These are phyloP conservation scores for Capsicum rhomboideum DNA, from an alignment of 257 asterid genomes.

Conservation along the genomic window DNA sequence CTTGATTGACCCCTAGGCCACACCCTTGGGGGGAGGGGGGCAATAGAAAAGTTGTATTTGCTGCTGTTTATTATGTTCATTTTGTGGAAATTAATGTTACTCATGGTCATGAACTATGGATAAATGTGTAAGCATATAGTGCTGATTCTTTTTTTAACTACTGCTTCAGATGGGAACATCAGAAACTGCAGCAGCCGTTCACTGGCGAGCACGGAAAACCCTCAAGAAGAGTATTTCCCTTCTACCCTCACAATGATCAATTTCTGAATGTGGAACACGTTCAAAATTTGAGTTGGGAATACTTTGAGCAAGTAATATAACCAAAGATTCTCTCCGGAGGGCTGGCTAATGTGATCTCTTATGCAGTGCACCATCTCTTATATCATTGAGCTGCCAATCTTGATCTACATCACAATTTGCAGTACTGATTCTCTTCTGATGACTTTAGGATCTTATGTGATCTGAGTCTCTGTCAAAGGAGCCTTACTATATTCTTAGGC, in stretches of 20 bases:
- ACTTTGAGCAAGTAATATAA: not conserved
- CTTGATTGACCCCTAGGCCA: too few relatives aligned
- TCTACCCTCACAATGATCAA: slow-evolving; percentile 6
- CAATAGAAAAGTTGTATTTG: not conserved
- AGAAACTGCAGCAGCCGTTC: slow-evolving; percentile 83
- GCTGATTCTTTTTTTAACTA: not conserved
- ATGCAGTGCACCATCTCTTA: not conserved
- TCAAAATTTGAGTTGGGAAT: not conserved
- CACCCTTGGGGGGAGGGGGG: not conserved
- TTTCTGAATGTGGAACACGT: not conserved
- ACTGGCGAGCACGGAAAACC: slow-evolving; percentile 84
- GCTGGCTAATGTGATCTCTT: not conserved
- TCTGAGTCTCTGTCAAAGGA: not conserved
- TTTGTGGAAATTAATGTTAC: not conserved
- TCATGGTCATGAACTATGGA: not conserved
- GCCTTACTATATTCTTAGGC: not conserved
- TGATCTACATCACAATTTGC: not conserved
- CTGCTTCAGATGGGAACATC: slow-evolving; percentile 75
- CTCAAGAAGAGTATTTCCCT: slow-evolving; percentile 27
- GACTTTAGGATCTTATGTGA: not conserved
- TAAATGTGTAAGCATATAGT: not conserved
- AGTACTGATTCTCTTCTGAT: not conserved
- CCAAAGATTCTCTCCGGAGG: not conserved
- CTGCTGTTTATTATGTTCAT: not conserved
- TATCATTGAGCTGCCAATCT: not conserved